Evolutionary conservation across 768 basidiomycete species (phyloP), one percentile per base, ranked within the genome.

Genomic region (Polyporus arcularius): DNA sequence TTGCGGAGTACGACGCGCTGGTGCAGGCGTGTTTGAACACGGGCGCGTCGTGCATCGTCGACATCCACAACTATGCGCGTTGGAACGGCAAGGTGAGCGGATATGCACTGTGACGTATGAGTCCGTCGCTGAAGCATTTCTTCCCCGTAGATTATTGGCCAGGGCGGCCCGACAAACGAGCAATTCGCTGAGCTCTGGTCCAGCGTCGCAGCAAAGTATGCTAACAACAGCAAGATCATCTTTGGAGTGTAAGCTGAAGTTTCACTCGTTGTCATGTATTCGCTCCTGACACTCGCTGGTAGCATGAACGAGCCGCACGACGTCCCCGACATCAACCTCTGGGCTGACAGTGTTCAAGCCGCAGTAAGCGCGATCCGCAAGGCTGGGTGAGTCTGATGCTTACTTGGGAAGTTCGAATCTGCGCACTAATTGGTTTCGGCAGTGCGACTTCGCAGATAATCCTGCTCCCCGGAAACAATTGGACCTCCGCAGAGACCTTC

Each of bases 1-100:
- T 72, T 4, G 42, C 43, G 10, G 65, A 69, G 15, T 84, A 82
- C 67, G 81, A 85, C 60, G 69, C 68, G 16, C 77, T 80, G 32
- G 82, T 85, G 7, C 79, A 82, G 62, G 74, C 78, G 30, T 77
- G 76, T 35, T 70, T 83, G 39, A 69, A 68, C 21, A 70, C 79
- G 4, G 74, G 73, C 16, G 70, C 70, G 32, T 79, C 65, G 78
- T 79, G 55, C 57, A 84, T 85, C 62, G 67, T 84, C 41, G 83
- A 83, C 66, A 57, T 84, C 71, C 84, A 85, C 71, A 85, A 85
- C 72, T 85, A 85, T 61, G 84, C 81, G 15, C 77, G 84, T 39
- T 84, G 80, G 78, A 82, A 85, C 58, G 79, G 80, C 41, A 51
- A 64, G 63, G 63, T 60, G 18, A 18, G 58, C 35, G 21, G 21